A percentile compares a stretch with the other conserved stretches of the same genome.
Conservation (phyloP, 2,329 filamentous ascomycete genomes). For the Aspergillus fructus region DNA sequence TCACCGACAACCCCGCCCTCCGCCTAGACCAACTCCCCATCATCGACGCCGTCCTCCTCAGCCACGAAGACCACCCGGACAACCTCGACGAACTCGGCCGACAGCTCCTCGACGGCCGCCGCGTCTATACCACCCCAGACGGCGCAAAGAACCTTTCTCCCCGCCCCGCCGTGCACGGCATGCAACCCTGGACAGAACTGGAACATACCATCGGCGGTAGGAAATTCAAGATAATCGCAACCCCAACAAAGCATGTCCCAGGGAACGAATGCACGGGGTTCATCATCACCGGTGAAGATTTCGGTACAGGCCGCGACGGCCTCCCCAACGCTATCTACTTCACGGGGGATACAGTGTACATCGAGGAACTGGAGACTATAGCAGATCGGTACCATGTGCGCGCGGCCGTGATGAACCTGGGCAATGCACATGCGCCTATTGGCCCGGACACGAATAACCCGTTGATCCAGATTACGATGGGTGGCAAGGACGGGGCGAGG, state of each 20-base stretch:
- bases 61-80: constrained; percentile 53
- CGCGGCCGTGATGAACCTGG: constrained; percentile 45
- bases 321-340: constrained; percentile 51
- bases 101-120: constrained; percentile 46
- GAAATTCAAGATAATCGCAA: constrained; percentile 42
- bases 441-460: constrained; percentile 18
- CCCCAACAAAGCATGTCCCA: constrained; percentile 46
- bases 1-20: constrained; percentile 35
- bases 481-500: constrained; percentile 41
- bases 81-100: constrained; percentile 51
- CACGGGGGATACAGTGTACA: constrained; percentile 51
- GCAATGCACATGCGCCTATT: constrained; percentile 28
- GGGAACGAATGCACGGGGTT: constrained; percentile 50
- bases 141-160: constrained; percentile 47
- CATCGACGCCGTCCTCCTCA: constrained; percentile 52
- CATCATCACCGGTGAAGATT: constrained; percentile 37
- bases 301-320: constrained; percentile 37
- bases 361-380: constrained; percentile 41
- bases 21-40: constrained; percentile 40
- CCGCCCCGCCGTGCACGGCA: constrained; percentile 42
- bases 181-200: constrained; percentile 42
- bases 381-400: constrained; percentile 37
- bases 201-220: constrained; percentile 30
- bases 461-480: constrained; percentile 45
- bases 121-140: constrained; percentile 48